These are phyloP conservation scores for Suillus americanus DNA, from an alignment of 768 basidiomycete species.

Conservation along the genomic window DNA sequence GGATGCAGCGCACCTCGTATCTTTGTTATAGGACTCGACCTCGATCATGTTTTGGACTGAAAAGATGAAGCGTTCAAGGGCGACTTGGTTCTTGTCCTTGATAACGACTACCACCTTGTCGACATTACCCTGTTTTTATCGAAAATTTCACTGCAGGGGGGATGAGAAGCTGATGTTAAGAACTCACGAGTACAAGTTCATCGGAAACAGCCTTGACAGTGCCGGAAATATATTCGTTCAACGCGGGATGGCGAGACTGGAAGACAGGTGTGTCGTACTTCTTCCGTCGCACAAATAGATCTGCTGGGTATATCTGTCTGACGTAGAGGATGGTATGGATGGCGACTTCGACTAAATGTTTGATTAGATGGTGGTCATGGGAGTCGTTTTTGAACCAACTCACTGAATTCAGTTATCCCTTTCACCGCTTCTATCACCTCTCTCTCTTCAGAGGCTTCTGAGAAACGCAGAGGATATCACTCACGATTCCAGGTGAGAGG, in stretches of 20 bases:
- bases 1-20: slow-evolving; percentile 49
- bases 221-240: slow-evolving; percentile 89
- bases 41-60: slow-evolving; percentile 80
- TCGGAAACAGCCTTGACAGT: slow-evolving; percentile 80
- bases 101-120: slow-evolving; percentile 83
- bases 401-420: slow-evolving; percentile 74
- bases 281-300: slow-evolving; percentile 82
- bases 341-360: slow-evolving; percentile 79
- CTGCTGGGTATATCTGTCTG: slow-evolving; percentile 86
- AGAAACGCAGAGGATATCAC: slow-evolving; percentile 11
- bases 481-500: slow-evolving; percentile 41
- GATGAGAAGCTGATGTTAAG: neutral
- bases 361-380: slow-evolving; percentile 8
- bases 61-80: slow-evolving; percentile 90
- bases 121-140: slow-evolving; percentile 60
- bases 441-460: slow-evolving; percentile 9
- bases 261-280: slow-evolving; percentile 91
- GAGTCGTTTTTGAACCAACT: slow-evolving; percentile 21
- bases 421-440: slow-evolving; percentile 52
- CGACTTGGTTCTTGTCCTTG: slow-evolving; percentile 74
- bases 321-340: slow-evolving; percentile 92
- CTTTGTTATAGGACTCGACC: slow-evolving; percentile 68
- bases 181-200: slow-evolving; percentile 64
- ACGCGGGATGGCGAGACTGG: slow-evolving; percentile 87
- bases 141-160: slow-evolving; percentile 3